Evolutionary conservation across 108 stramenopile species (phyloP).

Genomic region (Skeletonema potamos): DNA sequence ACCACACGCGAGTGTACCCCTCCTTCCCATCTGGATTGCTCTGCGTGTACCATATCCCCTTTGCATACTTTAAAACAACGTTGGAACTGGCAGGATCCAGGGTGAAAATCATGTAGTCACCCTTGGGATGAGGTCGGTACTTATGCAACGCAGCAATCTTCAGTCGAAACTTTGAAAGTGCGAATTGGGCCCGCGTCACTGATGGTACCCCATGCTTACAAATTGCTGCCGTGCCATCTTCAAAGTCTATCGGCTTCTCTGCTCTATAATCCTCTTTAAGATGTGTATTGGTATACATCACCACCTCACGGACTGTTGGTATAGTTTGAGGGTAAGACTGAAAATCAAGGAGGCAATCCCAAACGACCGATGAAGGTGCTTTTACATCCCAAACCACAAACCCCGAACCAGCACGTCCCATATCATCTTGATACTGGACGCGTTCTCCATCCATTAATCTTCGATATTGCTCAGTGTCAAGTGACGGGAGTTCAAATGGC

Average conservation of each 20-base stretch:
- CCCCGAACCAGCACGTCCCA: slow-evolving; percentile 86
- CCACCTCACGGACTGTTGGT: slow-evolving; percentile 77
- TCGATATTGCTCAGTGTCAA: slow-evolving; percentile 51
- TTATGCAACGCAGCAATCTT: slow-evolving; percentile 89
- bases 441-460: slow-evolving; percentile 62
- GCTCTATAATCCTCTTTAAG: slow-evolving; percentile 61
- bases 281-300: slow-evolving; percentile 78
- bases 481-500: slow-evolving; percentile 71
- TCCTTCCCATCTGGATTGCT: slow-evolving; percentile 69
- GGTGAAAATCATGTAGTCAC: slow-evolving; percentile 87
- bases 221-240: slow-evolving; percentile 63
- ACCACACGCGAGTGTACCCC: slow-evolving; percentile 79
- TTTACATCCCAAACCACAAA: slow-evolving; percentile 83
- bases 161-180: slow-evolving; percentile 76
- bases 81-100: slow-evolving; percentile 82
- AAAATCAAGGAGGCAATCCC: slow-evolving; percentile 89
- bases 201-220: slow-evolving; percentile 77
- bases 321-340: slow-evolving; percentile 81
- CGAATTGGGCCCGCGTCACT: slow-evolving; percentile 77
- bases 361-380: slow-evolving; percentile 77
- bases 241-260: slow-evolving; percentile 65
- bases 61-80: slow-evolving; percentile 79
- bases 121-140: slow-evolving; percentile 78
- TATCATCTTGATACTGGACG: slow-evolving; percentile 79
- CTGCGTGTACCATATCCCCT: slow-evolving; percentile 89